A percentile compares a stretch with the other conserved stretches of the same genome.
phyloP scores from a whole-genome alignment of 208 protist species.

The Leishmania turanica region DNA sequence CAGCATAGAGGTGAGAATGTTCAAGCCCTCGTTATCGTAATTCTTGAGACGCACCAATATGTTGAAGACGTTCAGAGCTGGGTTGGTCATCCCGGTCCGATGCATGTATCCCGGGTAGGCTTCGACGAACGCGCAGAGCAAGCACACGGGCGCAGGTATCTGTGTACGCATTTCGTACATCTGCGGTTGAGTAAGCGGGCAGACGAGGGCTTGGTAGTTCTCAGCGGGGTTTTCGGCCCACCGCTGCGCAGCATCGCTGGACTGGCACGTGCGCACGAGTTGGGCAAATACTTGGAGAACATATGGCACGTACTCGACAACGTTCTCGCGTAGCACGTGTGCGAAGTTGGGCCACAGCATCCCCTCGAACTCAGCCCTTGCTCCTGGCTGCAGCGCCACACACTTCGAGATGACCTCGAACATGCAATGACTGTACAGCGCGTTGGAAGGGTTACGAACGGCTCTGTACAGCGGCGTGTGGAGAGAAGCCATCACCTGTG shows the following conservation, averaged over 20 bases:
- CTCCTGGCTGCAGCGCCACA: slow-evolving; percentile 64
- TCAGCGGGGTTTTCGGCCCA: slow-evolving; percentile 35
- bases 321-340: slow-evolving; percentile 90
- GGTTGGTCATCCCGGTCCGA: slow-evolving; percentile 48
- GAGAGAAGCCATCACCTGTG: slow-evolving; percentile 58
- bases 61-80: slow-evolving; percentile 63
- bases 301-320: slow-evolving; percentile 97
- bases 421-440: slow-evolving; percentile 96
- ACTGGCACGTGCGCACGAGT: slow-evolving; percentile 86
- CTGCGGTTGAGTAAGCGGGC: slow-evolving; percentile 62
- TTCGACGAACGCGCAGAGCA: slow-evolving; percentile 80
- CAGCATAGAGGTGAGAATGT: slow-evolving; percentile 83
- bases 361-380: slow-evolving; percentile 72
- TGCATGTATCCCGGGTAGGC: slow-evolving; percentile 77
- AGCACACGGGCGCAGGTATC: slow-evolving; percentile 82
- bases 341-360: slow-evolving; percentile 86
- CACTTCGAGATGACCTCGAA: slow-evolving; percentile 96
- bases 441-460: slow-evolving; percentile 93
- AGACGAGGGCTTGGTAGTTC: slow-evolving; percentile 60
- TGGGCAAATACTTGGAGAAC: slow-evolving; percentile 96
- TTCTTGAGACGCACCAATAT: slow-evolving; percentile 80
- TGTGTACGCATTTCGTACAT: slow-evolving; percentile 73
- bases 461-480: slow-evolving; percentile 56
- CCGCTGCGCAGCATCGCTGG: slow-evolving; percentile 15
- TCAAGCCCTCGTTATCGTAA: slow-evolving; percentile 92